phyloP scores from a whole-genome alignment of 768 basidiomycete genomes.

The Xanthoconium stramineum region DNA sequence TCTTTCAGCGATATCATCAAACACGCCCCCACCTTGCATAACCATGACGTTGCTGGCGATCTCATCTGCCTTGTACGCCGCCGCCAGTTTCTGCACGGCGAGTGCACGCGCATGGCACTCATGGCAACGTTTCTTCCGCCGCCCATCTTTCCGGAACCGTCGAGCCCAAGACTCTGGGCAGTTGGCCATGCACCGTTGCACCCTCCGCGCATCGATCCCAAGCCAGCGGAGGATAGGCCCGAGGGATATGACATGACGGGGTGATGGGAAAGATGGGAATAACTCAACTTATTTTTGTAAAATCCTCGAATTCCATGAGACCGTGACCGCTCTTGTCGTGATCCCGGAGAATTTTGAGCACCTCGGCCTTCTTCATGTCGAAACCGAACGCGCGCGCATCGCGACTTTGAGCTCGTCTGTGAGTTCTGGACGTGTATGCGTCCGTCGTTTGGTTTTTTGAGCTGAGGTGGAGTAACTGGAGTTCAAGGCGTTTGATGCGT shows the following conservation, averaged over 20 bases:
- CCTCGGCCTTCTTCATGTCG: constrained; percentile 97
- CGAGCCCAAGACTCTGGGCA: constrained; percentile 62
- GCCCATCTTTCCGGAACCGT: constrained; percentile 48
- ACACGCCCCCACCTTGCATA: constrained; percentile 91
- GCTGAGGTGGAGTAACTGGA: constrained; percentile 42
- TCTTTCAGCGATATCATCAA: constrained; percentile 88
- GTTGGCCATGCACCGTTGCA: constrained; percentile 54
- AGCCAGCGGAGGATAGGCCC: constrained; percentile 71
- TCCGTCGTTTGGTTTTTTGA: constrained; percentile 70
- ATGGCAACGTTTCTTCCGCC: constrained; percentile 75
- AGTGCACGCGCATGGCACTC: constrained; percentile 81
- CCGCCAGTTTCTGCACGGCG: constrained; percentile 83
- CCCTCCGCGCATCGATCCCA: constrained; percentile 58
- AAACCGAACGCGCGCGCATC: constrained; percentile 97
- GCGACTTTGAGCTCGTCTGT: constrained; percentile 94
- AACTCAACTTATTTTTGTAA: constrained; percentile 86
- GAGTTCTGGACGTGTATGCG: constrained; percentile 77
- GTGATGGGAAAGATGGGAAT: too few relatives aligned
- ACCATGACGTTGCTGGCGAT: constrained; percentile 93
- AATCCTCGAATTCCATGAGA: constrained; percentile 91
- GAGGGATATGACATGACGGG: constrained; percentile 33
- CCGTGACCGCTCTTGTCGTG: constrained; percentile 81
- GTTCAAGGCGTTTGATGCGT: neutral
- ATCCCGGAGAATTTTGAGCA: constrained; percentile 89
- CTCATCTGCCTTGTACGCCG: constrained; percentile 84